Evolutionary conservation across 768 basidiomycete species (phyloP), one percentile per base, ranked within the genome.

Genomic region (Amanita rimosa): DNA sequence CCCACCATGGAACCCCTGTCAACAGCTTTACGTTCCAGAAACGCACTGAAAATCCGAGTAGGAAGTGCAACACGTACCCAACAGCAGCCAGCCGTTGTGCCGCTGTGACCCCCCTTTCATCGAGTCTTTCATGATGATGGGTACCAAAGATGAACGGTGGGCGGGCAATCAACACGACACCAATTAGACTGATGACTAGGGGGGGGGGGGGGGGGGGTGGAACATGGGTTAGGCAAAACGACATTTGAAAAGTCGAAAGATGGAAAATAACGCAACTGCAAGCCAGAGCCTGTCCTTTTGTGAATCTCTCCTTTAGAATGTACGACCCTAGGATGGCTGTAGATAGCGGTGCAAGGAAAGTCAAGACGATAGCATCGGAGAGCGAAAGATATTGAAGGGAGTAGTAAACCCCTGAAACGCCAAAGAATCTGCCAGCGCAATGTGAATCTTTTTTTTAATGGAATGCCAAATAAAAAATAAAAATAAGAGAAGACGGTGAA

Each of bases 131-230:
- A n/a, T 34, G 21, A 19, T 10, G 2, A 19, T 10, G 1, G 7
- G 4, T 8, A 14, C 83, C 84, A 55, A 96, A 94, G 9, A 96
- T 56, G 44, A 80, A 78, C 0, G 72, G 64, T 0, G 92, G 92
- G 31, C 86, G 71, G 9, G 90, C 86, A 45, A 96, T 89, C 7
- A 92, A 68, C 11, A 94, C 61, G 6, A 91, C 88, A 0, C 91
- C 92, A 7, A 75, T 35, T 27, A 94, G 70, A 61, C 86, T 83
- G 41, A 74, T 71, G 5, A 84, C 77, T 76, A 46, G 29, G 31
- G 36, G 16, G 1, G 22, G 22, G 26, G 11, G 11, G 1, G 4
- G 8, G 21, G 17, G 3, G 37, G 14, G n/a, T n/a, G n/a, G n/a
- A n/a, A n/a, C n/a, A n/a, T n/a, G n/a, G n/a, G n/a, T n/a, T n/a